phyloP scores from a whole-genome alignment of 2,329 filamentous ascomycete species.

The Cadophora malorum region DNA sequence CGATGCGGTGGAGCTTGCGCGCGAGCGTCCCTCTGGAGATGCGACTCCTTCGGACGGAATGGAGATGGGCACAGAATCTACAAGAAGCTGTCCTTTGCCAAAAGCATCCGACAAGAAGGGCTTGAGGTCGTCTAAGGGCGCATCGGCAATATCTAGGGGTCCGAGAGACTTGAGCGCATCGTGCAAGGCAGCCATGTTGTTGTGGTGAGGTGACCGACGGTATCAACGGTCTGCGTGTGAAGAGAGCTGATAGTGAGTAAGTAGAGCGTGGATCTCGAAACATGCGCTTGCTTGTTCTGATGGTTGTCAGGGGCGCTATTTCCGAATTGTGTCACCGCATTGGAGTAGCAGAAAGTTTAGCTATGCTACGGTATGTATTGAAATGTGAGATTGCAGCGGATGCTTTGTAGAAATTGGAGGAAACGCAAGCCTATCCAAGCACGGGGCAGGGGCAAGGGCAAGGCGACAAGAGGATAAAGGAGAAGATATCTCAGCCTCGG shows the following conservation, averaged over 20 bases:
- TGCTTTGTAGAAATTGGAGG: neutral
- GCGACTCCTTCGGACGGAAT: constrained; percentile 53
- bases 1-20: constrained; percentile 56
- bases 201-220: constrained; percentile 50
- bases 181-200: constrained; percentile 61
- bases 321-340: neutral
- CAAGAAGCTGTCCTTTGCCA: constrained; percentile 69
- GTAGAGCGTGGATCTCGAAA: neutral
- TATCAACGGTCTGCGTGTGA: constrained; percentile 44
- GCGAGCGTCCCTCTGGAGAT: constrained; percentile 58
- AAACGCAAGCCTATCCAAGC: neutral
- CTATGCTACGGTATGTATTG: neutral
- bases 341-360: neutral
- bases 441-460: no score
- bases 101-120: constrained; percentile 66
- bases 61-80: constrained; percentile 75
- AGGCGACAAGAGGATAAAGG: neutral
- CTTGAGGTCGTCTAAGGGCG: constrained; percentile 55
- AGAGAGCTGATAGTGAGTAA: neutral
- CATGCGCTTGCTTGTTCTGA: constrained; percentile 6
- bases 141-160: constrained; percentile 59
- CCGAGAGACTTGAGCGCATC: constrained; percentile 63
- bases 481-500: constrained; percentile 40
- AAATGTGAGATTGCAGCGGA: neutral
- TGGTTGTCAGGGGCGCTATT: neutral